A percentile compares a stretch with the other conserved stretches of the same genome.
phyloP scores from a whole-genome alignment of 148 eudicot genomes.

The Rhododendron henanense region DNA sequence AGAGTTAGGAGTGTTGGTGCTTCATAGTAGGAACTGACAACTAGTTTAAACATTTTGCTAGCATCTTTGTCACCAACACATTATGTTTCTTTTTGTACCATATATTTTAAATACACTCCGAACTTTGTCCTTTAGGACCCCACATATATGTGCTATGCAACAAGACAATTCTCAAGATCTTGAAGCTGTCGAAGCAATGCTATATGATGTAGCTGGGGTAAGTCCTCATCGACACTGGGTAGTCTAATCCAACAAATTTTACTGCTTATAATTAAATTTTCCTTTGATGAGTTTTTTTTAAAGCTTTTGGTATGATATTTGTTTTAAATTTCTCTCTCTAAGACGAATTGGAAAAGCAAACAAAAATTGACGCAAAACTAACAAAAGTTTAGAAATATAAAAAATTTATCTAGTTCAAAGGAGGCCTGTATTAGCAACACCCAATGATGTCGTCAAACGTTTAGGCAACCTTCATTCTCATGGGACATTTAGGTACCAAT shows the following conservation, averaged over 20 bases:
- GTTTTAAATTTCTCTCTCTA: background rate
- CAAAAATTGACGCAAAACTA: background rate
- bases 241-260: background rate
- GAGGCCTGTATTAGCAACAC: background rate
- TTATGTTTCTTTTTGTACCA: background rate
- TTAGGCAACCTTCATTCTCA: background rate
- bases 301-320: background rate
- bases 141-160: slow-evolving; percentile 65
- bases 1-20: background rate
- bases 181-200: slow-evolving; percentile 47
- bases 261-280: background rate
- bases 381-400: background rate
- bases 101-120: background rate
- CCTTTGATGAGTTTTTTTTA: background rate
- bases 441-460: background rate
- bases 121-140: slow-evolving; percentile 38
- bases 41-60: background rate
- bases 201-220: slow-evolving; percentile 56
- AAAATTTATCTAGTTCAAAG: background rate
- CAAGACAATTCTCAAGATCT: slow-evolving; percentile 54
- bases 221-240: background rate
- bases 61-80: background rate
- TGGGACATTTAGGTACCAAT: background rate
- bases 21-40: background rate
- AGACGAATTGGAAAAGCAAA: background rate